Percentiles rank a stretch among this genome's conserved stretches.
phyloP scores from a whole-genome alignment of 495 filamentous ascomycete species.

The Astrothelium subdiscretum region DNA sequence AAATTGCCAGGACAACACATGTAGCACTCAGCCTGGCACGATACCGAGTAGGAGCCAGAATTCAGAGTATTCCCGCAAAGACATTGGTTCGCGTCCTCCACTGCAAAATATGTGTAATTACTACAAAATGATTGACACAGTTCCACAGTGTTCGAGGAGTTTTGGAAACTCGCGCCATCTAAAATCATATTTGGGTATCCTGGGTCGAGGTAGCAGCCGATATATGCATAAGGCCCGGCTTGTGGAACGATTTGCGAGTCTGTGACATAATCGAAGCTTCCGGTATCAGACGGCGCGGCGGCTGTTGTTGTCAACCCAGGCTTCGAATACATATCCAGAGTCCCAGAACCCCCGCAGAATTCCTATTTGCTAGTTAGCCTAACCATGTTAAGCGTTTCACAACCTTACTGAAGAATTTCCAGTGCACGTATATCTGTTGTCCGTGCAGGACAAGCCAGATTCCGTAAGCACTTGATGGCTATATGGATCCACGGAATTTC shows the following conservation, averaged over 20 bases:
- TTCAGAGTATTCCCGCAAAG: not conserved
- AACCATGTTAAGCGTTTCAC: no score
- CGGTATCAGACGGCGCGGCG: not conserved
- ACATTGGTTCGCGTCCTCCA: not conserved
- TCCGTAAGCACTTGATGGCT: not conserved
- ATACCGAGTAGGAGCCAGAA: not conserved
- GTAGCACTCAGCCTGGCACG: not conserved
- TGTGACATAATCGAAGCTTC: not conserved
- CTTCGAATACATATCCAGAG: conserved; percentile 11
- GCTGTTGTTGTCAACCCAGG: not conserved
- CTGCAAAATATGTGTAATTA: not conserved
- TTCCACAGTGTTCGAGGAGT: not conserved
- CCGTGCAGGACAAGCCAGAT: not conserved
- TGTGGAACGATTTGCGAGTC: not conserved
- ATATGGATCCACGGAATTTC: not conserved
- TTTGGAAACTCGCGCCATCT: not conserved
- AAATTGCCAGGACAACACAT: not conserved
- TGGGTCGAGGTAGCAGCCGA: not conserved
- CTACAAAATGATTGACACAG: not conserved
- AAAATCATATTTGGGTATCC: not conserved
- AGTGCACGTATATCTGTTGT: not conserved
- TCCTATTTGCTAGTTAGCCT: not conserved
- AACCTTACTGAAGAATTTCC: not conserved
- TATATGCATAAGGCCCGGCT: not conserved
- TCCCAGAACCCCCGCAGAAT: conserved; percentile 5